These are phyloP conservation scores for Oryza punctata DNA, from an alignment of 176 grass and related monocot species.

Conservation along the genomic window DNA sequence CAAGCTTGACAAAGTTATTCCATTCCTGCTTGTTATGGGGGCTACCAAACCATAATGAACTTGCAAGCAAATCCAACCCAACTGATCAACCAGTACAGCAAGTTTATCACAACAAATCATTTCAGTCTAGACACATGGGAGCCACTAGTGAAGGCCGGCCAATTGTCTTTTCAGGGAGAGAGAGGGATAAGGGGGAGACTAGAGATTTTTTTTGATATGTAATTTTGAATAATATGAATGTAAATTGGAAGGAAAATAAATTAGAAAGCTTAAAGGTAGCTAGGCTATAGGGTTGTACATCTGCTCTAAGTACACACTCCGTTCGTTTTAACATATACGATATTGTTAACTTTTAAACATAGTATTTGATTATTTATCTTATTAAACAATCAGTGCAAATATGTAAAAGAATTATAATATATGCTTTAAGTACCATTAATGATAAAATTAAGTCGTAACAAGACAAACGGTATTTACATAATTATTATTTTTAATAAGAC, in stretches of 20 bases:
- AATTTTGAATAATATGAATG: neutral
- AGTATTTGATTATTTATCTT: too few relatives aligned
- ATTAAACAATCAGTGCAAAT: too few relatives aligned
- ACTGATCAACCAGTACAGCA: neutral
- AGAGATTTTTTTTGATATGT: neutral
- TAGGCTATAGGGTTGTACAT: too few relatives aligned
- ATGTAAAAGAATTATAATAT: too few relatives aligned
- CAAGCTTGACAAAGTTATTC: neutral
- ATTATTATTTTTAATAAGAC: too few relatives aligned
- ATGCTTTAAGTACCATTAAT: too few relatives aligned
- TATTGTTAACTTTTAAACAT: too few relatives aligned
- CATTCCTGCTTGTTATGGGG: neutral
- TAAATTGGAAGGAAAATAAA: neutral
- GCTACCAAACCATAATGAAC: neutral
- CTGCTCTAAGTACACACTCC: too few relatives aligned
- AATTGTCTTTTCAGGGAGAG: neutral
- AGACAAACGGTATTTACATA: too few relatives aligned
- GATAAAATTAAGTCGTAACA: too few relatives aligned
- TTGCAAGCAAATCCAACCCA: neutral
- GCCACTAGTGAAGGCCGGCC: neutral
- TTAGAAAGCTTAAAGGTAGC: too few relatives aligned
- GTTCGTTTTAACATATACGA: too few relatives aligned
- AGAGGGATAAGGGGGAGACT: neutral
- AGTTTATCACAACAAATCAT: neutral
- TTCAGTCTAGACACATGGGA: neutral